phyloP scores from a whole-genome alignment of 73 alveolate species.

The Halteria grandinella region DNA sequence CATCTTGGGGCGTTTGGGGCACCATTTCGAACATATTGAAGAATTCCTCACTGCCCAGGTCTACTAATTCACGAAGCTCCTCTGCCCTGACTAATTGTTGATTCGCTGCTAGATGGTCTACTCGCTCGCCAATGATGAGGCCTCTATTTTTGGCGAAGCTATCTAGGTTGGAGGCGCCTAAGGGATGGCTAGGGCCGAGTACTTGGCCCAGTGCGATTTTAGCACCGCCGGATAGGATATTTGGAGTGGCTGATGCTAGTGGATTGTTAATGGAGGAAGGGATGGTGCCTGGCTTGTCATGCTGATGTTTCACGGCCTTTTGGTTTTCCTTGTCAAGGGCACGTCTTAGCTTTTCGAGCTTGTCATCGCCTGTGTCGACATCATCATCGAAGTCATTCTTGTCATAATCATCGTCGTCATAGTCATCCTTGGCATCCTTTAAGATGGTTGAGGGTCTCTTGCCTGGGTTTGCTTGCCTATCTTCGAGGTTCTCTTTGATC shows the following conservation, averaged over 20 bases:
- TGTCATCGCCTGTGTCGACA: conserved; percentile 44
- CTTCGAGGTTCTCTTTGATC: neutral
- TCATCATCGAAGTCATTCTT: conserved; percentile 60
- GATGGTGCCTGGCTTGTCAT: conserved; percentile 15
- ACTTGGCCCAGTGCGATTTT: neutral
- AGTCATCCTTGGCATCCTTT: conserved; percentile 10
- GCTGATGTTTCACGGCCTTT: conserved; percentile 3
- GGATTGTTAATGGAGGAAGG: neutral
- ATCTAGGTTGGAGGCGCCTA: neutral
- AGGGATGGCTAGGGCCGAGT: conserved; percentile 8
- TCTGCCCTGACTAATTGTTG: conserved; percentile 50
- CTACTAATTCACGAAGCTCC: conserved; percentile 53
- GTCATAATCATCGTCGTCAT: conserved; percentile 53
- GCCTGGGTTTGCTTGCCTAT: conserved; percentile 19
- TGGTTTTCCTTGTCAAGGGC: conserved; percentile 37
- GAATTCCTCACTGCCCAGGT: conserved; percentile 59
- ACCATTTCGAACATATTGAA: conserved; percentile 61
- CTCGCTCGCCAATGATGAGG: conserved; percentile 46
- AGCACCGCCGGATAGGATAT: neutral
- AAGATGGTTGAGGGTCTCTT: conserved; percentile 9
- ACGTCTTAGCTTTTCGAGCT: conserved; percentile 28
- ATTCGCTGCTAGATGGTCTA: conserved; percentile 54
- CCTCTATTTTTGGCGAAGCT: conserved; percentile 39
- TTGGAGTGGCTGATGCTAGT: neutral
- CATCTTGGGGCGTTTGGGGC: conserved; percentile 65